These are phyloP conservation scores for Cyclotella cryptica DNA, from an alignment of 108 stramenopile species.

Conservation along the genomic window DNA sequence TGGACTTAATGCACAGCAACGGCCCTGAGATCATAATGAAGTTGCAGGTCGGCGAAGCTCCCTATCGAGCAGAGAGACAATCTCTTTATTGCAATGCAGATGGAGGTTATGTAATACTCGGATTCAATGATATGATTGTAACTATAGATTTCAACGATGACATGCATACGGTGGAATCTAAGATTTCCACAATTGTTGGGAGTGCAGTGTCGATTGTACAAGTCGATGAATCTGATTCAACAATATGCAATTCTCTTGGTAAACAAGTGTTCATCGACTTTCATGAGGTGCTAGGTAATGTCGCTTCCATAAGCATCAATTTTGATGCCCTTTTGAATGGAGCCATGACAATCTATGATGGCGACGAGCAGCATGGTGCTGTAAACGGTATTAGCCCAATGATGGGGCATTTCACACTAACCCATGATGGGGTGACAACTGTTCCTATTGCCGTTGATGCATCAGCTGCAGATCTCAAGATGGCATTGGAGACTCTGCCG, in stretches of 20 bases:
- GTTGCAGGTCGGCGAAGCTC: conserved; percentile 61
- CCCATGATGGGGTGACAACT: conserved; percentile 38
- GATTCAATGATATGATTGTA: conserved; percentile 25
- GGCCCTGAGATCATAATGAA: conserved; percentile 28
- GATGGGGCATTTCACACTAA: conserved; percentile 38
- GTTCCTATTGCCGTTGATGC: conserved; percentile 56
- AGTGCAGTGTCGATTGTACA: conserved; percentile 29
- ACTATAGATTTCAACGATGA: conserved; percentile 46
- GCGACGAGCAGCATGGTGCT: conserved; percentile 35
- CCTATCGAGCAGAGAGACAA: conserved; percentile 66
- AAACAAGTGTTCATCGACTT: conserved; percentile 43
- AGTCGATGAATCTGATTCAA: conserved; percentile 16
- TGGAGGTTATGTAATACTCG: conserved; percentile 38
- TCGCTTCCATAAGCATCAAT: conserved; percentile 25
- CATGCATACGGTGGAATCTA: conserved; percentile 20
- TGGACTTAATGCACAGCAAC: conserved; percentile 48
- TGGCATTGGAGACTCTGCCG: conserved; percentile 57
- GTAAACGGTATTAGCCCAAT: conserved; percentile 45
- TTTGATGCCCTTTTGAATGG: conserved; percentile 39
- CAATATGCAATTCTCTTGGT: conserved; percentile 21
- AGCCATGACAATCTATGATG: conserved; percentile 34
- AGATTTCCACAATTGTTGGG: conserved; percentile 27
- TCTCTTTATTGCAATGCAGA: conserved; percentile 55
- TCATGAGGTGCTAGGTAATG: conserved; percentile 29
- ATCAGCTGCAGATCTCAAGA: conserved; percentile 52